Conservation (phyloP, 192 early-diverging fungal species). For the Diversispora epigaea region DNA sequence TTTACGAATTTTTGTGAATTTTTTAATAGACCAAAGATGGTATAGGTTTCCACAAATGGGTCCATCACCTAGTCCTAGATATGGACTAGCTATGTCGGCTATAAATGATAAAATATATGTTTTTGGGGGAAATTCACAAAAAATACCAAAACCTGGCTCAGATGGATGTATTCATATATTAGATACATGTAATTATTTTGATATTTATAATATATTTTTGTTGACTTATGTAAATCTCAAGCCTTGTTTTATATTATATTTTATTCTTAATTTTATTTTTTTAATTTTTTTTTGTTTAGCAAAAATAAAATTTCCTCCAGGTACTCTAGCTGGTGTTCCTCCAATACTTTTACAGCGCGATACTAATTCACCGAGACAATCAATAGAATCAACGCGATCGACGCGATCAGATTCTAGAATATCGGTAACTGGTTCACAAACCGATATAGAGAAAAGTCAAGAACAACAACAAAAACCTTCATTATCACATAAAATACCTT, state of each 20-base stretch:
- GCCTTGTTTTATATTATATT: neutral
- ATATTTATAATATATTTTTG: neutral
- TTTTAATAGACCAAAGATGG: constrained; percentile 51
- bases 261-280: neutral
- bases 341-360: no score
- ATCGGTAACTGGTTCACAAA: neutral
- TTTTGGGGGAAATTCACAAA: constrained; percentile 52
- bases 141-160: constrained; percentile 47
- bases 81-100: constrained; percentile 46
- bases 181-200: constrained; percentile 49
- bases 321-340: neutral
- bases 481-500: no score
- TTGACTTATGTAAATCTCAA: neutral
- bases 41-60: constrained; percentile 50
- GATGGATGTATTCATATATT: constrained; percentile 42
- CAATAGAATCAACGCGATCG: neutral
- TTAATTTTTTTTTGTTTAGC: constrained; percentile 35
- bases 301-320: constrained; percentile 47
- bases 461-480: no score
- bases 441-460: no score
- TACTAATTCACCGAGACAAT: neutral
- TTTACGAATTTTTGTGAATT: neutral
- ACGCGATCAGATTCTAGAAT: no score
- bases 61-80: constrained; percentile 44
- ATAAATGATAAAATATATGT: constrained; percentile 50